Conservation (phyloP, 768 basidiomycete species). For the Candolleomyces eurysporus region DNA sequence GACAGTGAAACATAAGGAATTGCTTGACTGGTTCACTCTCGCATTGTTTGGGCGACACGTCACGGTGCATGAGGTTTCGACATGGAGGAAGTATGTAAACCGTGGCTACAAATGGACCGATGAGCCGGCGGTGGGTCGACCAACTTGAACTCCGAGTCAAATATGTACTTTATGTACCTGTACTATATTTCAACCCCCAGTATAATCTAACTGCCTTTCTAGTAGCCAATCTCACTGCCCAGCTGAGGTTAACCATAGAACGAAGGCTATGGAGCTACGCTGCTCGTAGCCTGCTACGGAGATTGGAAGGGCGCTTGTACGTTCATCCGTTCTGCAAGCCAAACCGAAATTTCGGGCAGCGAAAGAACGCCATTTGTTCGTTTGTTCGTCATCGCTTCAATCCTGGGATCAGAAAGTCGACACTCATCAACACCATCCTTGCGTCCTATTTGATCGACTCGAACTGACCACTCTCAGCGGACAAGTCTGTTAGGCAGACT, state of each 20-base stretch:
- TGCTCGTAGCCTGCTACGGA: background rate
- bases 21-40: background rate
- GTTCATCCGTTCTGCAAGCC: background rate
- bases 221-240: too few relatives aligned
- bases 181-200: too few relatives aligned
- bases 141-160: too few relatives aligned
- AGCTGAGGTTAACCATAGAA: too few relatives aligned
- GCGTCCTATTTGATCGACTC: too few relatives aligned
- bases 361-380: constrained; percentile 1
- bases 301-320: background rate
- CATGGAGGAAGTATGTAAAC: too few relatives aligned
- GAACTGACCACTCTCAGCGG: background rate
- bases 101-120: too few relatives aligned
- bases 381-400: background rate
- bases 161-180: too few relatives aligned
- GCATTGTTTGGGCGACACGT: background rate
- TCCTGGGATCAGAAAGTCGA: background rate
- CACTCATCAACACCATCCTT: too few relatives aligned
- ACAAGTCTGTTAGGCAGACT: constrained; percentile 83
- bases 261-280: background rate
- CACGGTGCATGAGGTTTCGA: too few relatives aligned
- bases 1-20: background rate
- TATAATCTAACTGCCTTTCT: too few relatives aligned
- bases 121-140: too few relatives aligned
- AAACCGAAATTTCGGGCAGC: constrained; percentile 3